Evolutionary conservation across 805 yeast genomes (phyloP).

Genomic region (Metschnikowia corniflorae): DNA sequence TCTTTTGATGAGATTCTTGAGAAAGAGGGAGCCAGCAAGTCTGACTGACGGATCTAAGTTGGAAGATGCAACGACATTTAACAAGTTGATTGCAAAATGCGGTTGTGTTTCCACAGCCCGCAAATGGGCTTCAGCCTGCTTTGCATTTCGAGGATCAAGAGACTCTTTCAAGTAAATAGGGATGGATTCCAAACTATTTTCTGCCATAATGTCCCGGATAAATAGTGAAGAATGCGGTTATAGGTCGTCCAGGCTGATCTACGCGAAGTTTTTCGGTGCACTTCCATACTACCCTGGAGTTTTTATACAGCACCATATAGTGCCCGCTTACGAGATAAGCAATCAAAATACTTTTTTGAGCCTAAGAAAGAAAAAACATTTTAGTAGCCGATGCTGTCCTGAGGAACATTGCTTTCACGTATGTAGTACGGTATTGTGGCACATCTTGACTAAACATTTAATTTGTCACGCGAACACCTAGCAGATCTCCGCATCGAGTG

Average conservation of each 20-base stretch:
- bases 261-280: no score
- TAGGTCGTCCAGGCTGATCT: no score
- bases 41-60: slow-evolving; percentile 55
- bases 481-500: no score
- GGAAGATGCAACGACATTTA: slow-evolving; percentile 72
- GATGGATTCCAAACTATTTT: slow-evolving; percentile 45
- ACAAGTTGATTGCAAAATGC: slow-evolving; percentile 72
- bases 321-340: neutral
- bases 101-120: slow-evolving; percentile 58
- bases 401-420: no score
- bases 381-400: no score
- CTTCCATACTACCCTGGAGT: no score
- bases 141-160: slow-evolving; percentile 59
- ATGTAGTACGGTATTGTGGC: no score
- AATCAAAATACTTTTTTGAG: no score
- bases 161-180: slow-evolving; percentile 59
- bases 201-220: slow-evolving; percentile 22
- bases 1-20: slow-evolving; percentile 81
- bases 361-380: no score
- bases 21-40: slow-evolving; percentile 84
- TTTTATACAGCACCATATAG: slow-evolving; percentile 8
- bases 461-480: no score
- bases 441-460: no score
- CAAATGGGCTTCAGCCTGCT: slow-evolving; percentile 62
- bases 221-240: no score